Conservation (phyloP, 345 rosid species). For the Euphorbia lathyris region DNA sequence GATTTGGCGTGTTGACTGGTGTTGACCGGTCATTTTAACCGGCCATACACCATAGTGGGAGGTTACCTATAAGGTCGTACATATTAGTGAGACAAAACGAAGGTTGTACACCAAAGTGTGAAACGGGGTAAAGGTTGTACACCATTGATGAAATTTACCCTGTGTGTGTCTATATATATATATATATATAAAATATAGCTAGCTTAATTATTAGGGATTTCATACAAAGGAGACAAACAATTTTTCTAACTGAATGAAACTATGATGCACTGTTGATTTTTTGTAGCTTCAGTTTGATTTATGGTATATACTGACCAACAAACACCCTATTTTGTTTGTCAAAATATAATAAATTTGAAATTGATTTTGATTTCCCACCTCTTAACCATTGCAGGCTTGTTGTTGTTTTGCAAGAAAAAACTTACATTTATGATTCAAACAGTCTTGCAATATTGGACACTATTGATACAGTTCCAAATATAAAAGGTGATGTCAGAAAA, state of each 20-base stretch:
- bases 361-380: not conserved
- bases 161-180: too few species aligned
- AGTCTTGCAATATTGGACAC: slow-evolving; percentile 68
- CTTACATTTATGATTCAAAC: slow-evolving; percentile 70
- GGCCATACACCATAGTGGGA: too few species aligned
- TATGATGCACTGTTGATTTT: not conserved
- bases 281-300: not conserved
- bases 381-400: slow-evolving; percentile 55
- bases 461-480: slow-evolving; percentile 72
- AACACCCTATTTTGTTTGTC: not conserved
- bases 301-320: not conserved
- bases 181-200: too few species aligned
- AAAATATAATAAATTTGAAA: not conserved
- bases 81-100: too few species aligned
- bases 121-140: too few species aligned
- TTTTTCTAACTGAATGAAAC: not conserved
- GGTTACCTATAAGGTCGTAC: too few species aligned
- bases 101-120: too few species aligned
- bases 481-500: slow-evolving; percentile 50
- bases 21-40: too few species aligned
- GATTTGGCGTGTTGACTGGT: too few species aligned
- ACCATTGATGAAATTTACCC: too few species aligned
- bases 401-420: slow-evolving; percentile 80
- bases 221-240: not conserved
- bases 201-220: too few species aligned